A percentile compares a stretch with the other conserved stretches of the same genome.
phyloP scores from a whole-genome alignment of 2,329 filamentous ascomycete genomes.

The Remersonia thermophila region DNA sequence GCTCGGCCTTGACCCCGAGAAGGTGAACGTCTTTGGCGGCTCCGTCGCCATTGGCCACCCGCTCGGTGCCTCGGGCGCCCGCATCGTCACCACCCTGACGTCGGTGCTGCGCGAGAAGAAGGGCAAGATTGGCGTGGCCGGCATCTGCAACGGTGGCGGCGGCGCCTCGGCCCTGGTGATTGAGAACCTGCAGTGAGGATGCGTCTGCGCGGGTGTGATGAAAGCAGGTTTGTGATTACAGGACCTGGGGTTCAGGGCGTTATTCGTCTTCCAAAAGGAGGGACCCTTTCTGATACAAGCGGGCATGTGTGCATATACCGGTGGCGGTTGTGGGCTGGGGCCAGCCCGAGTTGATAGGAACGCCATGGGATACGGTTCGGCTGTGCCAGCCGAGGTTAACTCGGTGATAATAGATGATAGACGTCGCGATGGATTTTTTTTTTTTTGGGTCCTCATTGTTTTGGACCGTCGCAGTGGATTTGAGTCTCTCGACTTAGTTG shows the following conservation, averaged over 20 bases:
- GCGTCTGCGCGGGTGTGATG: slow-evolving; percentile 3
- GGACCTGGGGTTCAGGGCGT: slow-evolving; percentile 4
- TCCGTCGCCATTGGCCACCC: slow-evolving; percentile 94
- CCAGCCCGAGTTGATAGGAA: slow-evolving; percentile 12
- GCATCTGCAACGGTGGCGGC: slow-evolving; percentile 96
- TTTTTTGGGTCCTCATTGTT: too few species aligned
- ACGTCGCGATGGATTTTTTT: too few species aligned
- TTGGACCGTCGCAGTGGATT: too few species aligned
- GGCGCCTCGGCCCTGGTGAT: slow-evolving; percentile 90
- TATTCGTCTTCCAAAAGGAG: slow-evolving; percentile 5
- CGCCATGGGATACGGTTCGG: not conserved
- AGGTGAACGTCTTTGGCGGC: slow-evolving; percentile 91
- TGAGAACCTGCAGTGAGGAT: slow-evolving; percentile 53
- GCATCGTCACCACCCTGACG: slow-evolving; percentile 81
- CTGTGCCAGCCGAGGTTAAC: not conserved
- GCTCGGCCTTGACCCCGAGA: slow-evolving; percentile 63
- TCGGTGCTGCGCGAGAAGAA: slow-evolving; percentile 83
- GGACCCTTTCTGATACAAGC: slow-evolving; percentile 10
- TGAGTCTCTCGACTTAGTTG: slow-evolving; percentile 6
- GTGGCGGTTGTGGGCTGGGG: slow-evolving; percentile 3
- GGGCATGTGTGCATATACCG: slow-evolving; percentile 8
- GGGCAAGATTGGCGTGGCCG: slow-evolving; percentile 84
- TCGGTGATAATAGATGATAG: too few species aligned
- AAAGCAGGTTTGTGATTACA: not conserved
- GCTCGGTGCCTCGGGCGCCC: slow-evolving; percentile 83